A percentile compares a stretch with the other conserved stretches of the same genome.
phyloP scores from a whole-genome alignment of 768 basidiomycete species.

The Termitomyces sp. region DNA sequence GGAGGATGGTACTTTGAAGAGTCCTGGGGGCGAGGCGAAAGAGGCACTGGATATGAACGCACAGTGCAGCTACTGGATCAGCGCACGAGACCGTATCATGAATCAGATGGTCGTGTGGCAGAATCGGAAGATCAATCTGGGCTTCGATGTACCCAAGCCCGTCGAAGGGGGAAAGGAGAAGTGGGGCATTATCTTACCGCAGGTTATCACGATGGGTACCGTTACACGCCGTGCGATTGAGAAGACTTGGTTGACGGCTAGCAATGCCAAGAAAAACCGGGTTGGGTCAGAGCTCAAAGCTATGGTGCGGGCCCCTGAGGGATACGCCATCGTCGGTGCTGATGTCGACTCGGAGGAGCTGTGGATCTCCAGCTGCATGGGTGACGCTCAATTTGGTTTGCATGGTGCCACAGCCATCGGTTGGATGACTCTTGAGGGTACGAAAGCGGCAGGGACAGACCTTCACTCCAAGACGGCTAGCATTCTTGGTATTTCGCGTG shows the following conservation, averaged over 20 bases:
- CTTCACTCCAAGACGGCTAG: conserved; percentile 94
- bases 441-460: conserved; percentile 92
- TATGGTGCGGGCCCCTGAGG: conserved; percentile 92
- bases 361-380: conserved; percentile 99
- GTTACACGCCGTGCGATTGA: conserved; percentile 97
- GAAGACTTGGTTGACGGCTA: conserved; percentile 97
- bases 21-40: conserved; percentile 76
- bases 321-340: conserved; percentile 94
- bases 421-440: conserved; percentile 99
- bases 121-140: conserved; percentile 47
- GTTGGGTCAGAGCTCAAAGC: conserved; percentile 99
- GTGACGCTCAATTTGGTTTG: conserved; percentile 95
- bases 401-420: conserved; percentile 97
- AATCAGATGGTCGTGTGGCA: conserved; percentile 95
- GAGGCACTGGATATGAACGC: conserved; percentile 91
- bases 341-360: conserved; percentile 99
- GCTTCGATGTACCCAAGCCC: conserved; percentile 33
- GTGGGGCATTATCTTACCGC: conserved; percentile 92
- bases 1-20: conserved; percentile 82
- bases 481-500: conserved; percentile 90
- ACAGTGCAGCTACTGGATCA: conserved; percentile 97
- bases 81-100: conserved; percentile 84
- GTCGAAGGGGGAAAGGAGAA: conserved; percentile 35
- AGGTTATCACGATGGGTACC: conserved; percentile 98
- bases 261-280: conserved; percentile 96